Evolutionary conservation across 441 rosid genomes (phyloP).

Genomic region (Hura crepitans): DNA sequence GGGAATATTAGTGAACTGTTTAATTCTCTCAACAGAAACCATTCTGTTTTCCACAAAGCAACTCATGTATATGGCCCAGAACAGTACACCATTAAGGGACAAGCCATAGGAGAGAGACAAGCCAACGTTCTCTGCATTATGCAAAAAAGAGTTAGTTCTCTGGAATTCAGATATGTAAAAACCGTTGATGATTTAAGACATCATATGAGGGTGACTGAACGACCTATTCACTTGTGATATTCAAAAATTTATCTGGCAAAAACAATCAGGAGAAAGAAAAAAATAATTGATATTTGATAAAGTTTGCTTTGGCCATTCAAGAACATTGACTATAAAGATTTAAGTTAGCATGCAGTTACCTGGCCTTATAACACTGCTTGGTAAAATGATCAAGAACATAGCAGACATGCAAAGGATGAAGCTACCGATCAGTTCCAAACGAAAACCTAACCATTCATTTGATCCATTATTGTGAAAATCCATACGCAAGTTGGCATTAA

Average conservation of each 20-base stretch:
- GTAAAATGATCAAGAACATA: slow-evolving; percentile 74
- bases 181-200: no score
- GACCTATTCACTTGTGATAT: no score
- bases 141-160: slow-evolving; percentile 14
- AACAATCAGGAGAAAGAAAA: no score
- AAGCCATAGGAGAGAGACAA: slow-evolving; percentile 86
- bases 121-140: slow-evolving; percentile 69
- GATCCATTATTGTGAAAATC: slow-evolving; percentile 86
- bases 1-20: slow-evolving; percentile 72
- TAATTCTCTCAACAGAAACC: slow-evolving; percentile 91
- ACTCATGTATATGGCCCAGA: slow-evolving; percentile 71
- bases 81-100: slow-evolving; percentile 73
- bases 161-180: neutral
- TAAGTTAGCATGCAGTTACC: slow-evolving; percentile 40
- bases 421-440: slow-evolving; percentile 86
- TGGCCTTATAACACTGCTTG: slow-evolving; percentile 74
- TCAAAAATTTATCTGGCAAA: no score
- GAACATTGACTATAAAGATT: neutral
- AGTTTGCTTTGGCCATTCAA: no score
- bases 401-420: slow-evolving; percentile 72
- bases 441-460: slow-evolving; percentile 90
- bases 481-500: slow-evolving; percentile 65
- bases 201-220: no score
- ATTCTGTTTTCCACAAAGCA: slow-evolving; percentile 87
- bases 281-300: no score